Percentiles rank a stretch among this genome's conserved stretches.
phyloP scores from a whole-genome alignment of 768 basidiomycete species.

The Amylocystis lapponica region DNA sequence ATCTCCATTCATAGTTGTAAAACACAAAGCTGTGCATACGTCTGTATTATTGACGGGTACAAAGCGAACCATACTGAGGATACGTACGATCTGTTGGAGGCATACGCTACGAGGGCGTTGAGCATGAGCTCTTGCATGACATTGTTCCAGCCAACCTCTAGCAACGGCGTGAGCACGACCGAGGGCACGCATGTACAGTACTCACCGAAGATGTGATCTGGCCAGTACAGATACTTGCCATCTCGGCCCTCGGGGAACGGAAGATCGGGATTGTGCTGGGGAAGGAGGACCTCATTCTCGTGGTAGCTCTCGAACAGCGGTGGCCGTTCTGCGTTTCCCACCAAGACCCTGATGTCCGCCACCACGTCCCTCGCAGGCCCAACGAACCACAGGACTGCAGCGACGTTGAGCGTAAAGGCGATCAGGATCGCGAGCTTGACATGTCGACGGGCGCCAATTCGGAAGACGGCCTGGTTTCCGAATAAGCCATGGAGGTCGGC shows the following conservation, averaged over 20 bases:
- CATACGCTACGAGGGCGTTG: slow-evolving; percentile 29
- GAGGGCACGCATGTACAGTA: not conserved
- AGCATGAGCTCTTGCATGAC: slow-evolving; percentile 34
- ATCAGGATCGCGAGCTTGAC: no score
- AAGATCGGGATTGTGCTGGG: slow-evolving; percentile 37
- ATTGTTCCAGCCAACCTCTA: slow-evolving; percentile 37
- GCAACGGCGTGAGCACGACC: not conserved
- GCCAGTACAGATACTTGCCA: slow-evolving; percentile 41
- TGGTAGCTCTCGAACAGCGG: slow-evolving; percentile 42
- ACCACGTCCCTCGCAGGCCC: no score
- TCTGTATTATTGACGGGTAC: not conserved
- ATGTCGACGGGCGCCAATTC: no score
- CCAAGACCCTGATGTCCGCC: no score
- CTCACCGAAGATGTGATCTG: slow-evolving; percentile 42
- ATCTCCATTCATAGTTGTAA: slow-evolving; percentile 53
- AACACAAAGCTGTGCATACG: slow-evolving; percentile 37
- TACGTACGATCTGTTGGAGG: slow-evolving; percentile 31
- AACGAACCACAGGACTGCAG: no score
- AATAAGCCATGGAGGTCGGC: no score
- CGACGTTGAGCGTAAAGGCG: no score
- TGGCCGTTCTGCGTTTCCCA: no score
- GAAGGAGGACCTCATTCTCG: slow-evolving; percentile 37
- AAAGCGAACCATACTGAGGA: slow-evolving; percentile 4
- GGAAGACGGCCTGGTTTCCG: no score
- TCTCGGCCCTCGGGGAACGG: slow-evolving; percentile 35